Evolutionary conservation across 2,329 filamentous ascomycete species (phyloP), one percentile per base, ranked within the genome.

Genomic region (Zalaria obscura): DNA sequence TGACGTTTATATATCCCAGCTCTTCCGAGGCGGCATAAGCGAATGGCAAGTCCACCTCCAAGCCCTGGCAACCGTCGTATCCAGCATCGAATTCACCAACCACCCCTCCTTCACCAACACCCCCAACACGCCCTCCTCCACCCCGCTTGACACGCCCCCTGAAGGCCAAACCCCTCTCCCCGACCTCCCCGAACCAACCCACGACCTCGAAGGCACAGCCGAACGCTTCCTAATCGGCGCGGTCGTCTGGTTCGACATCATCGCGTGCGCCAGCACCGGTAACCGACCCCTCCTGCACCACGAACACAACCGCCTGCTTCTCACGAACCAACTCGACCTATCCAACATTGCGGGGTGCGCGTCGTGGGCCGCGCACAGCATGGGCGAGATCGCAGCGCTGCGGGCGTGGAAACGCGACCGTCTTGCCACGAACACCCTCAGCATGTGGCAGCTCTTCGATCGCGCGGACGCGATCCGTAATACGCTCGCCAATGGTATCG

Each of bases 1-100:
- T 18, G 18, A 18, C 18, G 18, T 18, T 18, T 18, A 18, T 18
- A 18, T 18, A 18, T 18, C 18, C 18, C 18, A 18, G 18, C 34
- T 43, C 3, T 43, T 43, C 25, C 38, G 41, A 25, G 41, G 41
- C 8, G 41, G 41, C 1, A 43, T 34, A 7, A 43, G 36, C n/a
- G 36, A 39, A 27, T 43, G 41, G 41, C 31, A 43, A 7, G 36
- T 40, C 3, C 41, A 43, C 35, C 25, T 43, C 3, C 28, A 27
- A 36, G 36, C 36, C 8, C 35, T 43, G 25, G 41, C 41, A 37
- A 43, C 35, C 6, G 33, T 27, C 9, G 8, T 27, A 18, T 18
- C 18, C 18, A 18, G 18, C 18, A 18, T 18, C 18, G 18, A 18
- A 18, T 18, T 18, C 18, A 18, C 18, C 18, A 18, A 18, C 18